Evolutionary conservation across 768 basidiomycete genomes (phyloP).

Genomic region (Boletus rubropictus): DNA sequence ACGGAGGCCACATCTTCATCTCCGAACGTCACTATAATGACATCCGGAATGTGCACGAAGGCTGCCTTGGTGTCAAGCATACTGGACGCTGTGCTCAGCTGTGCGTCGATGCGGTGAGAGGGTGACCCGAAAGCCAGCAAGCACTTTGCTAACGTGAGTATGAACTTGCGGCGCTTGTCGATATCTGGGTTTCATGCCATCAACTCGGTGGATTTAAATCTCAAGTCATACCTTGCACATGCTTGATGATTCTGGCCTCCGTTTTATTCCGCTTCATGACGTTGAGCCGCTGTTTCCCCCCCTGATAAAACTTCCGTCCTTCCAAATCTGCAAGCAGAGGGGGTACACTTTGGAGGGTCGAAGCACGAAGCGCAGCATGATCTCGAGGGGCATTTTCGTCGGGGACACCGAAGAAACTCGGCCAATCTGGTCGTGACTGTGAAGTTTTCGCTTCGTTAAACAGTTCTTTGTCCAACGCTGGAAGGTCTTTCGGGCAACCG

Average conservation of each 20-base stretch:
- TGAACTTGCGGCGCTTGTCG: conserved; percentile 57
- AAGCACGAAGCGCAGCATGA: conserved; percentile 12
- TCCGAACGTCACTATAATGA: conserved; percentile 78
- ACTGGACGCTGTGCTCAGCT: conserved; percentile 71
- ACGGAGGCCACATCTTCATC: conserved; percentile 66
- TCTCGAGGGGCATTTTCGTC: conserved; percentile 12
- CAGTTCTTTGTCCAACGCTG: conserved; percentile 20
- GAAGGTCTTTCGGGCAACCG: conserved; percentile 7
- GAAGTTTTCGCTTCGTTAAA: conserved; percentile 22
- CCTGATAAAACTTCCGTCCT: conserved; percentile 27
- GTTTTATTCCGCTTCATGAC: conserved; percentile 31
- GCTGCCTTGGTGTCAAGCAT: conserved; percentile 76
- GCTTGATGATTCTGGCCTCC: conserved; percentile 35
- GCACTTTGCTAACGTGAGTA: conserved; percentile 81
- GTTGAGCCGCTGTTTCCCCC: conserved; percentile 26
- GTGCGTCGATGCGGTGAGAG: conserved; percentile 87
- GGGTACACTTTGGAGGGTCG: not conserved
- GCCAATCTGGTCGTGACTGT: conserved; percentile 24
- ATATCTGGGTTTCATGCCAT: conserved; percentile 33
- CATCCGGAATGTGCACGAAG: conserved; percentile 77
- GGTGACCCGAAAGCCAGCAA: conserved; percentile 92
- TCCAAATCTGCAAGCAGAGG: conserved; percentile 6
- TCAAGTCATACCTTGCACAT: conserved; percentile 40
- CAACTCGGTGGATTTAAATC: not conserved
- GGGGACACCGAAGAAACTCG: conserved; percentile 17